Conservation (phyloP, 352 stramenopile species). For the Phytophthora podocarpi region DNA sequence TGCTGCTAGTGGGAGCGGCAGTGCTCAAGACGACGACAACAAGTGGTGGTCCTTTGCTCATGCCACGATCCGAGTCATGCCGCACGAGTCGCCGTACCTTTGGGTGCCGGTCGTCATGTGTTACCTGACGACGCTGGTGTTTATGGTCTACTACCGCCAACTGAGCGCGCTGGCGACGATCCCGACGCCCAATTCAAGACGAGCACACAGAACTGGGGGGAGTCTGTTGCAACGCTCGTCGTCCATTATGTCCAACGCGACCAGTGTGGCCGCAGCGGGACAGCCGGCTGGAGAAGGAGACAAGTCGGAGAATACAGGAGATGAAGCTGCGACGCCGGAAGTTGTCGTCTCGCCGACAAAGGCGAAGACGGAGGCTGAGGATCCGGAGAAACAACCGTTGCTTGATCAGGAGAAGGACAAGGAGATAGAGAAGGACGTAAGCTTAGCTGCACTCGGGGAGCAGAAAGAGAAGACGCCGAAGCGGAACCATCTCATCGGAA, state of each 20-base stretch:
- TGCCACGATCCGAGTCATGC: constrained; percentile 81
- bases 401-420: constrained; percentile 23
- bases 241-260: constrained; percentile 34
- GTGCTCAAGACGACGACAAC: constrained; percentile 34
- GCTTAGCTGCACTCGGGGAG: constrained; percentile 9
- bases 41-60: constrained; percentile 82
- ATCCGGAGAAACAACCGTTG: constrained; percentile 28
- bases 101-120: constrained; percentile 76
- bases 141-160: constrained; percentile 71
- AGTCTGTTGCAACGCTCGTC: constrained; percentile 24
- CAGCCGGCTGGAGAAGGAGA: constrained; percentile 21
- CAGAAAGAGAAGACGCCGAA: constrained; percentile 20
- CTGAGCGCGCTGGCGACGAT: constrained; percentile 72
- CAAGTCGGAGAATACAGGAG: constrained; percentile 1
- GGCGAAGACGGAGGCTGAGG: constrained; percentile 7
- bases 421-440: constrained; percentile 23
- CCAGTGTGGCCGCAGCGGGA: constrained; percentile 23
- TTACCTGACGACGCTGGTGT: constrained; percentile 82
- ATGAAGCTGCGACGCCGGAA: constrained; percentile 15
- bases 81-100: constrained; percentile 76
- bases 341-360: constrained; percentile 8
- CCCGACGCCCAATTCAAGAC: constrained; percentile 32
- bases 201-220: constrained; percentile 1
- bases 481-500: constrained; percentile 72
- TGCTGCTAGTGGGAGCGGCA: constrained; percentile 10